These are phyloP conservation scores for Escallonia herrerae DNA, from an alignment of 129 eudicot species.

Conservation along the genomic window DNA sequence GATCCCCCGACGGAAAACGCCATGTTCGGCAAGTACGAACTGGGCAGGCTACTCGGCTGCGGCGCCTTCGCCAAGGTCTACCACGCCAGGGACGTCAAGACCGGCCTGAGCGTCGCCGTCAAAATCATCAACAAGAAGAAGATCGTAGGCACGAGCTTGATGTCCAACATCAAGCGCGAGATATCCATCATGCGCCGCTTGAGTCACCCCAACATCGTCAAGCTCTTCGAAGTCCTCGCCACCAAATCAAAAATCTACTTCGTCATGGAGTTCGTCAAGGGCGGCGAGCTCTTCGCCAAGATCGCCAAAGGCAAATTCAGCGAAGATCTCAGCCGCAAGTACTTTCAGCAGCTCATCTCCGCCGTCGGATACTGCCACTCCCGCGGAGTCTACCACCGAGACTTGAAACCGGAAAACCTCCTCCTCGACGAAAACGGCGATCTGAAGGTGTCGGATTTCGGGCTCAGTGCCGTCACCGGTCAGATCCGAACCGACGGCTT, in stretches of 20 bases:
- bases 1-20: conserved; percentile 29
- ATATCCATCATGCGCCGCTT: conserved; percentile 57
- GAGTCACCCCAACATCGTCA: conserved; percentile 55
- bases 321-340: conserved; percentile 62
- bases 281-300: conserved; percentile 64
- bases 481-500: conserved; percentile 48
- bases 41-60: conserved; percentile 66
- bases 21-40: conserved; percentile 64
- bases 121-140: conserved; percentile 56
- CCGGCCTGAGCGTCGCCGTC: conserved; percentile 78
- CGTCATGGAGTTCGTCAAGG: conserved; percentile 67
- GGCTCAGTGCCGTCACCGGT: conserved; percentile 52
- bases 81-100: conserved; percentile 47
- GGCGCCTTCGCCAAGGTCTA: conserved; percentile 85
- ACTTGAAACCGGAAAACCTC: conserved; percentile 76
- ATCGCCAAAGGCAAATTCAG: conserved; percentile 49
- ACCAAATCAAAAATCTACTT: conserved; percentile 59
- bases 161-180: conserved; percentile 59
- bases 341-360: conserved; percentile 75
- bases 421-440: conserved; percentile 63
- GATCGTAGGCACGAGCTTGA: conserved; percentile 22
- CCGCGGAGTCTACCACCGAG: conserved; percentile 73
- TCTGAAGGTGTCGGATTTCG: conserved; percentile 72
- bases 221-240: conserved; percentile 52
- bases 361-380: conserved; percentile 72